Evolutionary conservation across 1,284 basidiomycete genomes (phyloP).

Genomic region (Prillingera fragicola): DNA sequence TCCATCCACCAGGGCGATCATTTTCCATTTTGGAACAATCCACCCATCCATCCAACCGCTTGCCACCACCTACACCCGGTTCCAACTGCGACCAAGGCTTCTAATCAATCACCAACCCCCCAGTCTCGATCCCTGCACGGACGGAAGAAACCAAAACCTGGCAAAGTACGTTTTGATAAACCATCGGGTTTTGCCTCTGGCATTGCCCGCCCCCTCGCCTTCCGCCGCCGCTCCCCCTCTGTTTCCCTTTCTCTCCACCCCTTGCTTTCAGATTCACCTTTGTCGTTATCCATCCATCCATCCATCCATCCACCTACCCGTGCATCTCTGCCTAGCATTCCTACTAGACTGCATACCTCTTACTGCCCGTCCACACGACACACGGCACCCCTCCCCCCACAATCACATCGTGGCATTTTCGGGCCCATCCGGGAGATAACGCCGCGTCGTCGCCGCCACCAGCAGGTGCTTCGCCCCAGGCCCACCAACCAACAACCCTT

Average conservation of each 20-base stretch:
- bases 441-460: too few relatives aligned
- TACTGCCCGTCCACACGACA: conserved; percentile 29
- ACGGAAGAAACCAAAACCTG: too few relatives aligned
- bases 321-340: neutral
- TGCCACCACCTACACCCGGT: too few relatives aligned
- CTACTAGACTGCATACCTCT: conserved; percentile 16
- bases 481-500: neutral
- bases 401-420: neutral
- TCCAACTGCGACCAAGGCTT: too few relatives aligned
- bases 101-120: too few relatives aligned
- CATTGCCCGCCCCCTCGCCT: neutral
- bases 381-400: conserved; percentile 6
- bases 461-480: too few relatives aligned
- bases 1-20: too few relatives aligned
- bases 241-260: conserved; percentile 1
- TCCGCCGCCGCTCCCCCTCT: neutral
- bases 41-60: too few relatives aligned
- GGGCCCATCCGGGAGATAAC: conserved; percentile 5
- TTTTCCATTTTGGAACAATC: too few relatives aligned
- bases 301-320: conserved; percentile 5
- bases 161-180: too few relatives aligned
- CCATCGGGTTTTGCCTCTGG: too few relatives aligned
- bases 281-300: neutral
- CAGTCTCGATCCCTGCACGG: too few relatives aligned
- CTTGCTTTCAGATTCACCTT: neutral